Evolutionary conservation across 1,284 basidiomycete genomes (phyloP), one percentile per base, ranked within the genome.

Genomic region (Fomitiporia mediterranea): DNA sequence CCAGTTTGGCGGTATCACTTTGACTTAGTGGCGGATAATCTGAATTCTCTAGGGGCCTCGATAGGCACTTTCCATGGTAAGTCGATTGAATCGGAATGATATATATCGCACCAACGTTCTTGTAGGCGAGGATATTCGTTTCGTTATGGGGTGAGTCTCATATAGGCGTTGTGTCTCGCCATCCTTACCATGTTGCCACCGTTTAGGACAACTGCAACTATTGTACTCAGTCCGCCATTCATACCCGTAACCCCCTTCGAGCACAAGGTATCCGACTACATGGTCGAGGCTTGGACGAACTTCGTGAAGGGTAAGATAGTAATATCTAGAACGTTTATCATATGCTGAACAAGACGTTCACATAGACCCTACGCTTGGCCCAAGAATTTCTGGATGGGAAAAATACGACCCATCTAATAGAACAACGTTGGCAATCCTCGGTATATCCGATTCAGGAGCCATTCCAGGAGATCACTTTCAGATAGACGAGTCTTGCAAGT

Each of bases 201-300:
- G 27, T 25, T 27, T 46, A 62, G 57, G 11, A 60, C 59, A 13
- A 59, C 53, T 25, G 57, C 62, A 42, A 62, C 63, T 2, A 65
- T 67, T 44, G 63, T 56, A 1, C 48, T 65, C 13, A 53, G 55
- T 17, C 57, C 64, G 28, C 67, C 67, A 2, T 67, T 64, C 56
- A 57, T 68, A n/a, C 64, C 69, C 40, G 74, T 72, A 0, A 74
- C 71, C 4, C 66, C 68, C 6, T 68, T 72, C 5, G 67, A 75
- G 58, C 67, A 71, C 25, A 62, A 59, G 6, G 66, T 75, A 7
- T 75, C 73, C 9, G 68, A 73, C 59, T 62, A 73, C 53, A 74
- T 75, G 72, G 72, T 75, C 11, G 70, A 68, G 17, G 74, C 73
- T 4, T 76, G 74, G 74, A 72, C 72, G 8, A 75, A 75, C 61